Evolutionary conservation across 768 basidiomycete genomes (phyloP).

Genomic region (Mycena capillaripes): DNA sequence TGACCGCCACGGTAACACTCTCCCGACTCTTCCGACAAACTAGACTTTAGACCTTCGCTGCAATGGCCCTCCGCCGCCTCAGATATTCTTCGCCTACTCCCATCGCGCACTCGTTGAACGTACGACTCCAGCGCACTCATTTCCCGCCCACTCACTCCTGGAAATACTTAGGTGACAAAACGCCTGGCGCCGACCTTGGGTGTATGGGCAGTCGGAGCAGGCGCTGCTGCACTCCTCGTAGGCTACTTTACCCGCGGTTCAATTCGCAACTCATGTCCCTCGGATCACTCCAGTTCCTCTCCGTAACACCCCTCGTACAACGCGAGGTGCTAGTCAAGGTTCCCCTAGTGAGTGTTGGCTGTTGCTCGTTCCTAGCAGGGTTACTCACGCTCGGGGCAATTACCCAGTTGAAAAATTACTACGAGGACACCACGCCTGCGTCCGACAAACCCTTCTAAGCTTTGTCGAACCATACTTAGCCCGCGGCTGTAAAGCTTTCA

Average conservation of each 20-base stretch:
- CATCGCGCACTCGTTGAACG: slow-evolving; percentile 31
- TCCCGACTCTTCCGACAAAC: not conserved
- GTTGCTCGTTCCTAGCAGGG: slow-evolving; percentile 4
- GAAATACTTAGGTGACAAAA: slow-evolving; percentile 61
- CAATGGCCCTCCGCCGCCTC: slow-evolving; percentile 51
- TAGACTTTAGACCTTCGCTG: not conserved
- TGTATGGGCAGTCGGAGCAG: slow-evolving; percentile 81
- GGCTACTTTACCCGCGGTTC: slow-evolving; percentile 41
- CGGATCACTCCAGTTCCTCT: slow-evolving; percentile 67
- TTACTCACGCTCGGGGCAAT: slow-evolving; percentile 18
- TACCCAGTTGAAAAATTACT: slow-evolving; percentile 76
- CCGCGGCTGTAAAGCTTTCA: slow-evolving; percentile 28
- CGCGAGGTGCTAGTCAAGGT: slow-evolving; percentile 80
- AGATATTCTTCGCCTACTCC: slow-evolving; percentile 43
- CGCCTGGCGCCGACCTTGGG: slow-evolving; percentile 74
- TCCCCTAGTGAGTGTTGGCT: slow-evolving; percentile 71
- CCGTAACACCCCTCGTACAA: slow-evolving; percentile 88
- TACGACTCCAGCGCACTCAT: slow-evolving; percentile 20
- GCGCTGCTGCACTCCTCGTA: slow-evolving; percentile 78
- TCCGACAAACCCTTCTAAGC: slow-evolving; percentile 88
- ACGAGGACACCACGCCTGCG: slow-evolving; percentile 83
- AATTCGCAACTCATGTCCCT: slow-evolving; percentile 16
- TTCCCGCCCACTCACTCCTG: slow-evolving; percentile 6
- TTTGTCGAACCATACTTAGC: slow-evolving; percentile 36
- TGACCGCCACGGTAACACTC: too few relatives aligned